Base-by-base conservation (phyloP, 2,329 filamentous ascomycete species). In the Pestalotiopsis fici region DNA sequence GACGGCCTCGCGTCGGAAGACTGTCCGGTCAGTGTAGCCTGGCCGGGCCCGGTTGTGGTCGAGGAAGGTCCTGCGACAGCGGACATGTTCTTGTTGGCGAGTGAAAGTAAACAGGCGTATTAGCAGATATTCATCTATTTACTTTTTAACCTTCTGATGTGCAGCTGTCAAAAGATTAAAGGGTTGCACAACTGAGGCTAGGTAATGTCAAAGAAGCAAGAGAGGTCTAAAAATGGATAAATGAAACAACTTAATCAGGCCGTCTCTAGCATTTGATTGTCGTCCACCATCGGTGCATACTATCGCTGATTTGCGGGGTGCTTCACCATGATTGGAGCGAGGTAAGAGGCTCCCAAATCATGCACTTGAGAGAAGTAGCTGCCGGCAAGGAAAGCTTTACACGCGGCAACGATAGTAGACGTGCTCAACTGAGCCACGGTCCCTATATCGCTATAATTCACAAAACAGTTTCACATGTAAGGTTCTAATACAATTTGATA, bases 281-380 rank as follows among this genome's bases (percentile, higher is more conserved):
- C 27, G 15, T 27, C 31, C 57, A 35, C n/a, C n/a, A 37, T 27
- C 28, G 21, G 28, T 35, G 31, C 31, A 37, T 60, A 21, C 28
- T 35, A 21, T 25, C n/a, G 37, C 31, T 43, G 37, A 31, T 31
- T 39, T 63, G 60, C 57, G 62, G 62, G 62, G 39, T 35, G 62
- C 43, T 23, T 31, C 39, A 35, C 9, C 47, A 21, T 64, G 63
- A 65, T 65, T 65, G 63, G 63, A 59, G 31, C n/a, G 63, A 59
- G 31, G n/a, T 23, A n/a, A 28, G 31, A 35, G 25, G 59, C 11
- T 23, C 37, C 11, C 50, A 27, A 27, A 28, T 35, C 5, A 37
- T 37, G 18, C 23, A 56, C n/a, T 7, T 27, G 27, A 57, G 27
- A 27, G 23, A 15, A 57, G 55, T 35, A 35, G 60, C 60, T 35